Base-by-base conservation (phyloP, 768 basidiomycete genomes). In the Serendipita sp. region DNA sequence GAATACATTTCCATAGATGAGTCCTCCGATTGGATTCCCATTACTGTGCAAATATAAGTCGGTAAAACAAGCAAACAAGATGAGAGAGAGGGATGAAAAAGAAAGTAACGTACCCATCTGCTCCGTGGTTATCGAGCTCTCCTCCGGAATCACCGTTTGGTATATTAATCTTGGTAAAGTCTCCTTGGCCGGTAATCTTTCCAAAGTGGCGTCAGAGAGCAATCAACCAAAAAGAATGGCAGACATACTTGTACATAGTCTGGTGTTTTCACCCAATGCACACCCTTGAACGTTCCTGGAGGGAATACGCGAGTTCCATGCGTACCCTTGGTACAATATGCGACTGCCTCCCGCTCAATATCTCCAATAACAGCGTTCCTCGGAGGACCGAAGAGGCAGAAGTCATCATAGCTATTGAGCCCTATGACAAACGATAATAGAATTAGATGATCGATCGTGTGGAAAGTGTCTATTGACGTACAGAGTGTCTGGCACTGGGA, bases 401-500 rank as follows among this genome's bases (percentile, higher is more conserved):
- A 69, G 44, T 69, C 68, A 41, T 48, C 28, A 5, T 65, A 11
- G 23, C 23, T 32, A 51, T 67, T 65, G 8, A 67, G 23, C 23
- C 23, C 56, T 60, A 32, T 60, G 30, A 51, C 48, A 18, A n/a
- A 32, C 18, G 11, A 46, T 46, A 13, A 11, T 18, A 51, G 16
- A 8, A 16, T 32, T 35, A 32, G 56, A 10, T 35, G 4, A 60
- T 3, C 7, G 16, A 5, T 52, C 16, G 18, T 23, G 32, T 7
- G 7, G 56, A 28, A n/a, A 10, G n/a, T 60, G 35, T 11, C 10
- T 60, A 32, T 8, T 60, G 34, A 51, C 56, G 8, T 60, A 60
- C 56, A 30, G 56, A 60, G 56, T 68, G 83, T 83, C 70, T 89
- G 89, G 73, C 88, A 91, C 64, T 73, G 73, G 3, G 84, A 85